Conservation (phyloP, 495 filamentous ascomycete genomes). For the Entonaema liquescens region DNA sequence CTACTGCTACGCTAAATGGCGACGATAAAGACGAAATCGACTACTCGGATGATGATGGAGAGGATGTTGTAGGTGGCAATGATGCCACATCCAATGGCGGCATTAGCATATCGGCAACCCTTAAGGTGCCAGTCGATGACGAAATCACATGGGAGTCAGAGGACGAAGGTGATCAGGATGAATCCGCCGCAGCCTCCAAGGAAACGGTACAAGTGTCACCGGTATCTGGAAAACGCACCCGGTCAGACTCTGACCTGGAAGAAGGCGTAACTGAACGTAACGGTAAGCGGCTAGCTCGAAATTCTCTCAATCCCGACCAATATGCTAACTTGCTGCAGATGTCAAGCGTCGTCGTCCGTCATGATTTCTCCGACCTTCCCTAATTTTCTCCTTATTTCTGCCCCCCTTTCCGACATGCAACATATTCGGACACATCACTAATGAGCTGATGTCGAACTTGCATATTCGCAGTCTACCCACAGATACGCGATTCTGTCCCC, state of each 20-base stretch:
- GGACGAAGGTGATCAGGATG: conserved; percentile 50
- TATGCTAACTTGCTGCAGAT: conserved; percentile 49
- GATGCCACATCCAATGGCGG: conserved; percentile 23
- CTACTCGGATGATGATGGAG: conserved; percentile 53
- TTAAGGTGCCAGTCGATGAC: conserved; percentile 40
- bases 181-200: conserved; percentile 25
- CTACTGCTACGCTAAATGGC: conserved; percentile 53
- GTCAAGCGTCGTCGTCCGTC: conserved; percentile 61
- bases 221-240: conserved; percentile 37
- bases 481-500: conserved; percentile 16
- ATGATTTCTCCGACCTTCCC: conserved; percentile 39
- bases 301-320: background rate
- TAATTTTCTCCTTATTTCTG: conserved; percentile 18
- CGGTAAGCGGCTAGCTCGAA: conserved; percentile 48
- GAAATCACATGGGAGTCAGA: conserved; percentile 58
- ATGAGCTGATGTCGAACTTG: conserved; percentile 25
- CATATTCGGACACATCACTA: conserved; percentile 24
- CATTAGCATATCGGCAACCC: conserved; percentile 4
- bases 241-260: conserved; percentile 36
- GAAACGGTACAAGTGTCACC: conserved; percentile 48
- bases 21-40: conserved; percentile 57
- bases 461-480: conserved; percentile 23
- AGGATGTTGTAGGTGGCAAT: conserved; percentile 19
- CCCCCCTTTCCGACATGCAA: conserved; percentile 11
- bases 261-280: conserved; percentile 45